Evolutionary conservation across 768 basidiomycete genomes (phyloP).

Genomic region (Antrodiella citrinella): DNA sequence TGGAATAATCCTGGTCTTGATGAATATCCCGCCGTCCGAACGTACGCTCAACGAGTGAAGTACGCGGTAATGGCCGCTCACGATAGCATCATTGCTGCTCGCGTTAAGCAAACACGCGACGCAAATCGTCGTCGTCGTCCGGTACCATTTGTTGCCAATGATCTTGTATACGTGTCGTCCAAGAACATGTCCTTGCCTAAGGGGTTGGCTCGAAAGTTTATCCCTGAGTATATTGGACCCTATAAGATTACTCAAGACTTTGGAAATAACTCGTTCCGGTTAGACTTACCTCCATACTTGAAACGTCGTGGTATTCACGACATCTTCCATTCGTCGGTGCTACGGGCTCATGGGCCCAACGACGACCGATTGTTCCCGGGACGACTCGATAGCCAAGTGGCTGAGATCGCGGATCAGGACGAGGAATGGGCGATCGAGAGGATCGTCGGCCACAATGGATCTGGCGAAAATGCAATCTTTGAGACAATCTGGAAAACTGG

Average conservation of each 20-base stretch:
- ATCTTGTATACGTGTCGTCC: slow-evolving; percentile 29
- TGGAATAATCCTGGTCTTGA: background rate
- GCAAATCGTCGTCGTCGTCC: slow-evolving; percentile 20
- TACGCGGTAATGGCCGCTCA: slow-evolving; percentile 27
- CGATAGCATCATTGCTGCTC: slow-evolving; percentile 28
- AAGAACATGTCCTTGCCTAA: slow-evolving; percentile 28
- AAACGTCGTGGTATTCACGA: slow-evolving; percentile 21
- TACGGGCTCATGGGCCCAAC: slow-evolving; percentile 22
- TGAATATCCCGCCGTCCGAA: slow-evolving; percentile 16
- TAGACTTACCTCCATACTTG: slow-evolving; percentile 22
- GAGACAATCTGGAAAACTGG: slow-evolving; percentile 23
- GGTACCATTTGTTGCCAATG: slow-evolving; percentile 14
- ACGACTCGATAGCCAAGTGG: slow-evolving; percentile 17
- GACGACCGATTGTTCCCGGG: slow-evolving; percentile 30
- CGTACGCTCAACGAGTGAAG: slow-evolving; percentile 19
- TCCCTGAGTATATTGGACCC: slow-evolving; percentile 32
- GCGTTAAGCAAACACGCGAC: slow-evolving; percentile 22
- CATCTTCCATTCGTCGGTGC: slow-evolving; percentile 26
- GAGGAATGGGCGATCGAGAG: slow-evolving; percentile 20
- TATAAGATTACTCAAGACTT: slow-evolving; percentile 21
- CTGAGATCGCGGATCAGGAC: slow-evolving; percentile 12
- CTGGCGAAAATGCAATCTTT: slow-evolving; percentile 17
- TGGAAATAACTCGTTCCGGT: slow-evolving; percentile 12
- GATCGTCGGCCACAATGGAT: slow-evolving; percentile 19
- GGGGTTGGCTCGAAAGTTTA: slow-evolving; percentile 25